These are phyloP conservation scores for Purshia tridentata DNA, from an alignment of 306 rosid species.

Conservation along the genomic window DNA sequence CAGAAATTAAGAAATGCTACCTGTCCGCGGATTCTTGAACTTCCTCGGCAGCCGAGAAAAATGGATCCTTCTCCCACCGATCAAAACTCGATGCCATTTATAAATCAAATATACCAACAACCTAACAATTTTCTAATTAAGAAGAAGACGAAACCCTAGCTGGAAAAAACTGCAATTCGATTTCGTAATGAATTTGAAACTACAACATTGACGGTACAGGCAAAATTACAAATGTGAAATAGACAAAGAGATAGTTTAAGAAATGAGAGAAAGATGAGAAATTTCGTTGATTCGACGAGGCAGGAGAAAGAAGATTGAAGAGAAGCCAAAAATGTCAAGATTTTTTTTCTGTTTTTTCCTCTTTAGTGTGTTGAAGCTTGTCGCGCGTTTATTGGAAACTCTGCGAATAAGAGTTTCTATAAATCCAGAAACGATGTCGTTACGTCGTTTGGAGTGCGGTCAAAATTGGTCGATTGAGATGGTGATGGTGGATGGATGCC, in stretches of 20 bases:
- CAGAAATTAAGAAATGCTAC: constrained; percentile 30
- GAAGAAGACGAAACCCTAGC: neutral
- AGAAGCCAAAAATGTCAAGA: neutral
- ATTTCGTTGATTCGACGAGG: neutral
- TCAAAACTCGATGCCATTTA: constrained; percentile 82
- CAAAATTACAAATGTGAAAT: neutral
- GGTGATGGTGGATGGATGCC: neutral
- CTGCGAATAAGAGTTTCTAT: neutral
- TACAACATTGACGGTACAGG: neutral
- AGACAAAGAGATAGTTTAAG: neutral
- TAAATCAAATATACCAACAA: neutral
- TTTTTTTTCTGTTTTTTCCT: neutral
- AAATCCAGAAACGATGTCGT: constrained; percentile 2
- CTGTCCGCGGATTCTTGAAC: constrained; percentile 98
- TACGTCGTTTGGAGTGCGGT: neutral
- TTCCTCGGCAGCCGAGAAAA: constrained; percentile 88
- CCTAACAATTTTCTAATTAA: neutral
- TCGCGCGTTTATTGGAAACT: neutral
- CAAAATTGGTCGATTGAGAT: constrained; percentile 8
- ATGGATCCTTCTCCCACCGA: constrained; percentile 98
- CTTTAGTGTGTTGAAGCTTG: neutral
- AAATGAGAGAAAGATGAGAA: neutral
- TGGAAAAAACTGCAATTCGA: neutral
- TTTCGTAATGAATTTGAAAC: neutral
- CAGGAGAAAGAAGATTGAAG: neutral